These are phyloP conservation scores for Gigaspora rosea DNA, from an alignment of 192 early-diverging fungal genomes.

Conservation along the genomic window DNA sequence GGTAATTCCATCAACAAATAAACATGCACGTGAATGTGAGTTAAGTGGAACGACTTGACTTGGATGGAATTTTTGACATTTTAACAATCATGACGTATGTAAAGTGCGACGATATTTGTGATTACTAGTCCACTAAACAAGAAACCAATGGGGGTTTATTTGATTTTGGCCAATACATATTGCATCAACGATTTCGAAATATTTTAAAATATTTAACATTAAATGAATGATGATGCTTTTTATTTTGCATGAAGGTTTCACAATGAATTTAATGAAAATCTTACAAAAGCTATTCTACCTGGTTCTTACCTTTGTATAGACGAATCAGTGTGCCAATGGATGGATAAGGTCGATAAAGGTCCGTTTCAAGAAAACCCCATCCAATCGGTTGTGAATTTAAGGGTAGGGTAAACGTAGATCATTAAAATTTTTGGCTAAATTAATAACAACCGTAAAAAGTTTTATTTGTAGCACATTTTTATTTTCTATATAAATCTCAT, in stretches of 20 bases:
- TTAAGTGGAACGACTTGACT: background rate
- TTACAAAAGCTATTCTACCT: background rate
- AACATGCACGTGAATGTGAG: slow-evolving; percentile 2
- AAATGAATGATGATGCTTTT: background rate
- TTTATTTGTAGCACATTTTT: no score
- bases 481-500: no score
- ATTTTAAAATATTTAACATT: slow-evolving; percentile 14
- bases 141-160: background rate
- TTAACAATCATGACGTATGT: slow-evolving; percentile 5
- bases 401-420: no score
- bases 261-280: slow-evolving; percentile 14
- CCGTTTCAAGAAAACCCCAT: no score
- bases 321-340: no score
- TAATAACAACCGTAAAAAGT: no score
- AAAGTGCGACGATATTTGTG: background rate
- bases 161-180: background rate
- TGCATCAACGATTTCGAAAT: slow-evolving; percentile 14
- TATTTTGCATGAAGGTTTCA: slow-evolving; percentile 5
- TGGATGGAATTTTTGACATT: slow-evolving; percentile 5
- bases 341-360: no score
- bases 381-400: no score
- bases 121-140: slow-evolving; percentile 8
- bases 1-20: slow-evolving; percentile 16
- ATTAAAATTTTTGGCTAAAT: no score
- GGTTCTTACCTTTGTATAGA: background rate